Conservation (phyloP, 495 filamentous ascomycete genomes). For the Aspergillus bridgeri region DNA sequence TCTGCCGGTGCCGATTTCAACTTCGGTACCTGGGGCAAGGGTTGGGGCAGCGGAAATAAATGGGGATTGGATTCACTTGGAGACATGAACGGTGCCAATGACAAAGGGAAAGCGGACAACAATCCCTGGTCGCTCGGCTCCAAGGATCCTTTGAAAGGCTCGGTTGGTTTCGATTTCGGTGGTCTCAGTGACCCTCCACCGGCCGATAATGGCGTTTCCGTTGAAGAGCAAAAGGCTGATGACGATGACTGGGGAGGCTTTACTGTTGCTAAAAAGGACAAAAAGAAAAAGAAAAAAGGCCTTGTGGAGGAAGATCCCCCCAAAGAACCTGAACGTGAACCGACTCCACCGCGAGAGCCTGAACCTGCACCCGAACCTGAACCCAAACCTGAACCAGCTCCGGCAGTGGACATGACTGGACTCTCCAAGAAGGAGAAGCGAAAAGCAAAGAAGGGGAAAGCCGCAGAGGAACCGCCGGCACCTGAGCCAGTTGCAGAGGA, state of each 20-base stretch:
- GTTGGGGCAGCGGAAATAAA: slow-evolving; percentile 38
- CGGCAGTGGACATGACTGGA: slow-evolving; percentile 7
- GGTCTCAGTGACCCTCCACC: slow-evolving; percentile 32
- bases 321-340: slow-evolving; percentile 22
- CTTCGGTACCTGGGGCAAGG: slow-evolving; percentile 46
- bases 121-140: slow-evolving; percentile 40
- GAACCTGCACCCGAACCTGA: slow-evolving; percentile 11
- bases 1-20: slow-evolving; percentile 33
- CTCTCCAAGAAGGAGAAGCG: slow-evolving; percentile 32
- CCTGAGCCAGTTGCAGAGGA: slow-evolving; percentile 21
- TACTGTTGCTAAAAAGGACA: slow-evolving; percentile 21
- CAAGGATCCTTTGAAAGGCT: slow-evolving; percentile 34
- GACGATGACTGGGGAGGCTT: slow-evolving; percentile 31
- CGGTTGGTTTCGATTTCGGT: slow-evolving; percentile 46
- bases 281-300: slow-evolving; percentile 27
- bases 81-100: slow-evolving; percentile 31
- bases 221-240: slow-evolving; percentile 17
- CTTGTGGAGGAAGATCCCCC: slow-evolving; percentile 13
- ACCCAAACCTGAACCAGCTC: slow-evolving; percentile 2
- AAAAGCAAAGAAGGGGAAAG: slow-evolving; percentile 32
- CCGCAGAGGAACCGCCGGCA: slow-evolving; percentile 14
- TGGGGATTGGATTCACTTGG: slow-evolving; percentile 33
- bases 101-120: slow-evolving; percentile 27
- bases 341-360: slow-evolving; percentile 25
- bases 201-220: slow-evolving; percentile 20